Evolutionary conservation across 1,284 basidiomycete species (phyloP), one percentile per base, ranked within the genome.

Genomic region (Neolentinus lepideus): DNA sequence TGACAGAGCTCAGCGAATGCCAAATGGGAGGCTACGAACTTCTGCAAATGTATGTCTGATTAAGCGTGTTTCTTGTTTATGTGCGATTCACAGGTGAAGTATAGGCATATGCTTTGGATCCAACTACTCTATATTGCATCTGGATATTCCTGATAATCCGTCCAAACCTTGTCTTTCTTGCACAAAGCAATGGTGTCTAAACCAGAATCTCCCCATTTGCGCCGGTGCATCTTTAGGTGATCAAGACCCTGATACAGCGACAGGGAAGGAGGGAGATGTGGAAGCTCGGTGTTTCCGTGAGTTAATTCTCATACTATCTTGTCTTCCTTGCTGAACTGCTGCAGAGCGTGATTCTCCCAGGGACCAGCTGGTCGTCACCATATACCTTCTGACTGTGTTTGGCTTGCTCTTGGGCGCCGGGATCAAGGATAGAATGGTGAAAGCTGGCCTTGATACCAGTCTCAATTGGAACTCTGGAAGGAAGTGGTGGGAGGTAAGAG

Each of bases 221-320:
- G 77, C 82, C 53, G 90, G 89, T 46, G 94, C 94, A 31, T 79
- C 85, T 54, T 73, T 93, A 33, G 94, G 92, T 26, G 89, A 93
- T 63, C 85, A 90, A 35, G 84, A 98, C 71, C 89, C 87, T 22
- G 94, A 98, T 69, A 93, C 89, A 21, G 93, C 90, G 6, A 95
- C 93, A 1, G 94, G 94, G n/a, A 94, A 92, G 64, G 94, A 96
- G 68, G 94, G 94, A 24, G 94, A 97, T 69, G 92, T 98, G 35
- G 91, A 95, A 73, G 94, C 94, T 58, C 79, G 92, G 67, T 98
- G 94, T 76, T 97, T 97, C 72, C 92, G 94, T 95, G 71, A 65
- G 93, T 83, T 62, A 56, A 61, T 61, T 58, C 60, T 66, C 61
- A 61, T 59, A 57, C 54, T 12, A 58, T 57, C 27, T 22, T 19